These are phyloP conservation scores for Agaricus sinodeliciosus DNA, from an alignment of 768 basidiomycete genomes.

Conservation along the genomic window DNA sequence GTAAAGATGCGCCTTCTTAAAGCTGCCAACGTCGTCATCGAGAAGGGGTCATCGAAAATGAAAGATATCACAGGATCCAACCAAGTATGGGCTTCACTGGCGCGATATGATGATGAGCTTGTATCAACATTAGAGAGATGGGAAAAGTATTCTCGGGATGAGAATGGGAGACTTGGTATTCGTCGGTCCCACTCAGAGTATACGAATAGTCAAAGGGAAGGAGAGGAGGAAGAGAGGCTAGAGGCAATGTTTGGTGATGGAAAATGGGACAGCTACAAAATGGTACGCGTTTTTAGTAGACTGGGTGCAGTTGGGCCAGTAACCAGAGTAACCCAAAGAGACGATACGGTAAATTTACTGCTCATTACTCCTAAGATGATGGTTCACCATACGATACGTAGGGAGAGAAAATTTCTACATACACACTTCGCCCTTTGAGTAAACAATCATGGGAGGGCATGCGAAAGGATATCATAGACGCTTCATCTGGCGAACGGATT, in stretches of 20 bases:
- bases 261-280: constrained; percentile 69
- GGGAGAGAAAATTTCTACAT: constrained; percentile 36
- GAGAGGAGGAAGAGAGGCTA: constrained; percentile 27
- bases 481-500: neutral
- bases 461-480: constrained; percentile 23
- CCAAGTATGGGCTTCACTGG: constrained; percentile 65
- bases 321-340: constrained; percentile 23
- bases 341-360: constrained; percentile 25
- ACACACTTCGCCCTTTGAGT: constrained; percentile 40
- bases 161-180: constrained; percentile 27
- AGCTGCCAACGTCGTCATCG: constrained; percentile 47
- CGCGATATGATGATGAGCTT: constrained; percentile 73
- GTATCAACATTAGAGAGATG: constrained; percentile 56
- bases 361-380: neutral
- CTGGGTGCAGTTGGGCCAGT: constrained; percentile 36
- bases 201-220: constrained; percentile 13
- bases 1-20: constrained; percentile 47
- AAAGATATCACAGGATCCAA: constrained; percentile 22
- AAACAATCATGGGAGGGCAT: constrained; percentile 37
- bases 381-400: constrained; percentile 13
- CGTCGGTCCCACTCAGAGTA: constrained; percentile 21
- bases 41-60: constrained; percentile 13
- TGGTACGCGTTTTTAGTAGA: constrained; percentile 71
- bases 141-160: constrained; percentile 48
- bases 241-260: constrained; percentile 41